Percentiles rank a stretch among this genome's conserved stretches.
These are phyloP conservation scores for Phyllosticta ampelicida DNA, from an alignment of 2,329 filamentous ascomycete genomes.

Conservation along the genomic window DNA sequence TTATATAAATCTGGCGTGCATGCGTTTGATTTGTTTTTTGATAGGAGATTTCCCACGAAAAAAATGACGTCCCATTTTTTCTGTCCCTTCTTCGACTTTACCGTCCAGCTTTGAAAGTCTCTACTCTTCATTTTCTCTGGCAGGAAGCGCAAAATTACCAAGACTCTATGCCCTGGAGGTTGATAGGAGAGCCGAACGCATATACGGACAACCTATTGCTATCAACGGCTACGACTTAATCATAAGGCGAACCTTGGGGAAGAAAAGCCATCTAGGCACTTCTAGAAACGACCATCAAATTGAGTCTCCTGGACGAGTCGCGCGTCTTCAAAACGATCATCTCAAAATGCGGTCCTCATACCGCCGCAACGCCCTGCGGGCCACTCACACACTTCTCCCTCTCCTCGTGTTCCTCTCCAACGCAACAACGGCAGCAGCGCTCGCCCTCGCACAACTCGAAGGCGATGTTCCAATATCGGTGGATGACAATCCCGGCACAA, in stretches of 20 bases:
- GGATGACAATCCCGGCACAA: not conserved
- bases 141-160: not conserved
- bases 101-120: not conserved
- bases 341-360: not conserved
- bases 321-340: not conserved
- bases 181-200: not conserved
- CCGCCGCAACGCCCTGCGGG: not conserved
- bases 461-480: not conserved
- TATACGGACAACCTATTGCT: not conserved
- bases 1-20: not conserved
- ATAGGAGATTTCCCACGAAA: not conserved
- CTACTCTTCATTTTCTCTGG: too few relatives aligned
- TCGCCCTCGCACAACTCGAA: not conserved
- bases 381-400: not conserved
- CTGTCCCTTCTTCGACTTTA: not conserved
- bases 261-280: not conserved
- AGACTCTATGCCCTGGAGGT: not conserved
- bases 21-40: not conserved
- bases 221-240: not conserved
- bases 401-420: not conserved
- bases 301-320: not conserved
- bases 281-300: not conserved
- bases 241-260: not conserved
- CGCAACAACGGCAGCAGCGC: not conserved
- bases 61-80: not conserved